Conservation (phyloP, 345 rosid species). For the Rubroshorea leprosula region DNA sequence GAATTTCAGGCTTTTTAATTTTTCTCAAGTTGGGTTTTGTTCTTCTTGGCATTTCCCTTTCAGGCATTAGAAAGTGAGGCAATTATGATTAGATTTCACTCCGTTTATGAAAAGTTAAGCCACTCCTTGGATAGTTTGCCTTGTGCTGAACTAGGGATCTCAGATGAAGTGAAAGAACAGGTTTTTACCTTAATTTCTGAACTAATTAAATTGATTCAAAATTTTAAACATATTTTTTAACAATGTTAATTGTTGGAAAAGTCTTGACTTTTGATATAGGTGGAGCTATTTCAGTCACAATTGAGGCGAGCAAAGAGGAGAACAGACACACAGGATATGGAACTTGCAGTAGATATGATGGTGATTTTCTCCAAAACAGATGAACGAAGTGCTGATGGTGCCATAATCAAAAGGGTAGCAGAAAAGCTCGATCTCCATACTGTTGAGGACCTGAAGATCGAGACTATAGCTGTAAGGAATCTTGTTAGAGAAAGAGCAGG, state of each 20-base stretch:
- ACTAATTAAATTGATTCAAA: background rate
- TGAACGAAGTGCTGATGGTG: constrained; percentile 56
- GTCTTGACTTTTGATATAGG: constrained; percentile 23
- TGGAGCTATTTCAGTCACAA: constrained; percentile 45
- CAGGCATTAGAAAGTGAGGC: constrained; percentile 68
- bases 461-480: constrained; percentile 46
- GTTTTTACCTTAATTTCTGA: constrained; percentile 15
- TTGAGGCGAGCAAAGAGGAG: constrained; percentile 51
- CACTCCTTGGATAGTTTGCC: constrained; percentile 40
- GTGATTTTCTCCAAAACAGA: constrained; percentile 55
- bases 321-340: constrained; percentile 78
- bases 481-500: constrained; percentile 41
- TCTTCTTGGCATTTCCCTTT: constrained; percentile 13
- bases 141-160: constrained; percentile 42
- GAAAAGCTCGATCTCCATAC: constrained; percentile 62
- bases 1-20: background rate
- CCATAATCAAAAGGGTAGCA: constrained; percentile 65
- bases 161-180: constrained; percentile 59
- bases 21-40: background rate
- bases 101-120: constrained; percentile 38
- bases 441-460: constrained; percentile 47
- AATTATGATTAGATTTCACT: constrained; percentile 37
- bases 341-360: constrained; percentile 79
- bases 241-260: background rate
- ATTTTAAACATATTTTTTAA: no score